Conservation (phyloP, 2,329 filamentous ascomycete species). For the Sporothrix phasma region DNA sequence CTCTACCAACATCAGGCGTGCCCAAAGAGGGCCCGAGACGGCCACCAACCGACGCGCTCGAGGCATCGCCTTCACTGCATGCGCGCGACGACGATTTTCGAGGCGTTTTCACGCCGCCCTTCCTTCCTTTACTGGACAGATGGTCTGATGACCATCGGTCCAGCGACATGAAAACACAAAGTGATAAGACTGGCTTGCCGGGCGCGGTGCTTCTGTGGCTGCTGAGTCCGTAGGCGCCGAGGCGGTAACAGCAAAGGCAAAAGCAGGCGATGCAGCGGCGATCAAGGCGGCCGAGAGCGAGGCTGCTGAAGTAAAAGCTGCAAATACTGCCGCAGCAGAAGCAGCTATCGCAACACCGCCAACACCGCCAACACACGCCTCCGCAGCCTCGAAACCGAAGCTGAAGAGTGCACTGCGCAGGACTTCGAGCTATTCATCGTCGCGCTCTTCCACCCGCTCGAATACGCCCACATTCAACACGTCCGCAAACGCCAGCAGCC, state of each 20-base stretch:
- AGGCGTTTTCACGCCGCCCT: conserved; percentile 53
- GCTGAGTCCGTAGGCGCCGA: background rate
- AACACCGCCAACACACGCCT: conserved; percentile 19
- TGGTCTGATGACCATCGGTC: conserved; percentile 11
- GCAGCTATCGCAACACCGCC: background rate
- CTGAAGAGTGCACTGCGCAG: conserved; percentile 49
- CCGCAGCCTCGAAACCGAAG: conserved; percentile 29
- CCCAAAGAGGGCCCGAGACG: conserved; percentile 27
- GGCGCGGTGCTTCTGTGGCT: conserved; percentile 13
- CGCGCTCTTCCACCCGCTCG: conserved; percentile 6
- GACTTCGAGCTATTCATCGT: conserved; percentile 38
- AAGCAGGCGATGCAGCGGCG: conserved; percentile 10
- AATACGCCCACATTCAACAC: background rate
- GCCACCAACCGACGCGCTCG: conserved; percentile 4
- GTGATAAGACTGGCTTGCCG: background rate
- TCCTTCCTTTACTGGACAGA: conserved; percentile 50
- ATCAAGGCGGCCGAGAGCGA: background rate
- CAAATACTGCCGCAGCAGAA: background rate
- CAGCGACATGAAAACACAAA: conserved; percentile 16
- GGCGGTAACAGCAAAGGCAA: background rate
- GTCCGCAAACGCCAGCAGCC: conserved; percentile 27
- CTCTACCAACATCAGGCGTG: conserved; percentile 31
- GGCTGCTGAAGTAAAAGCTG: background rate
- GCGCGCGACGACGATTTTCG: conserved; percentile 48
- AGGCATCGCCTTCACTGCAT: conserved; percentile 19